phyloP scores from a whole-genome alignment of 495 filamentous ascomycete species.

The Sabuloglossum arenarium region DNA sequence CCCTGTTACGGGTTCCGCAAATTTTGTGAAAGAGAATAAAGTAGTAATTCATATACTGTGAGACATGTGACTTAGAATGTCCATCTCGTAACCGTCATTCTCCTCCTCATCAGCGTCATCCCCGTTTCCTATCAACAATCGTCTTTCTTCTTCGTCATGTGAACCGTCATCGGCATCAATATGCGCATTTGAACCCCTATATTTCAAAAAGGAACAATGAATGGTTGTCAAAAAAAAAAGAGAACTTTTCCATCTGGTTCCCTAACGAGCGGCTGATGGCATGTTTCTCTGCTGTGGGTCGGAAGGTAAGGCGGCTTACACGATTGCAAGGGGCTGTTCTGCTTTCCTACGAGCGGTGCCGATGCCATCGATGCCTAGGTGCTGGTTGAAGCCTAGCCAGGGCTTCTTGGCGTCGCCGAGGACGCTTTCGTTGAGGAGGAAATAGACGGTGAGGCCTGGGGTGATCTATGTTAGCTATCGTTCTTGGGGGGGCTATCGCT shows the following conservation, averaged over 20 bases:
- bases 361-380: conserved; percentile 55
- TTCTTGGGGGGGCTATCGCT: too few relatives aligned
- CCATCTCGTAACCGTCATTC: not conserved
- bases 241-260: not conserved
- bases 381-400: conserved; percentile 77
- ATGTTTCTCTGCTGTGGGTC: not conserved
- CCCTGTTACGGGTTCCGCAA: too few relatives aligned
- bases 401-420: conserved; percentile 88
- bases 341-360: conserved; percentile 77
- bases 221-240: not conserved
- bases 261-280: too few relatives aligned
- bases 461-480: not conserved
- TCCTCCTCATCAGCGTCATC: not conserved
- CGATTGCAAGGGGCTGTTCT: conserved; percentile 21
- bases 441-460: not conserved
- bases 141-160: not conserved
- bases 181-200: not conserved
- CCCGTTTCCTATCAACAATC: not conserved
- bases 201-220: not conserved
- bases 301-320: not conserved
- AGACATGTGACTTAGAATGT: too few relatives aligned
- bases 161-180: not conserved
- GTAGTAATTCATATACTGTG: too few relatives aligned
- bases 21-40: too few relatives aligned
- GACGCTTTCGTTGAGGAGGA: conserved; percentile 48